These are phyloP conservation scores for Aspergillus sojae DNA, from an alignment of 2,329 filamentous ascomycete genomes.

Conservation along the genomic window DNA sequence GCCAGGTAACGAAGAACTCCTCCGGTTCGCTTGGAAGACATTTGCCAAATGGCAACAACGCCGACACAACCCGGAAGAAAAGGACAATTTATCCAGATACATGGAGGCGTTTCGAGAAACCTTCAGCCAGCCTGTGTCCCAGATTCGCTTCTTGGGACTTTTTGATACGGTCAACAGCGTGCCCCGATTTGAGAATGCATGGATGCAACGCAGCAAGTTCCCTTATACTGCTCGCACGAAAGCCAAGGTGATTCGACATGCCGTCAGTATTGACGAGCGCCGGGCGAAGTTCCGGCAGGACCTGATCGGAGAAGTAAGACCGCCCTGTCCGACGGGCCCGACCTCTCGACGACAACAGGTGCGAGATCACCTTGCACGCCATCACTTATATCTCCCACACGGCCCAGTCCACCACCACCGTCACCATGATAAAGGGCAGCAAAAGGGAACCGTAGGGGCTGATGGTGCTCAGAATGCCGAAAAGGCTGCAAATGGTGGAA, in stretches of 20 bases:
- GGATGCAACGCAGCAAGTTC: slow-evolving; percentile 77
- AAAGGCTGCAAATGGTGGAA: too few relatives aligned
- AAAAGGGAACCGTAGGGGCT: too few relatives aligned
- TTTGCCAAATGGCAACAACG: slow-evolving; percentile 48
- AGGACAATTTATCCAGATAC: slow-evolving; percentile 64
- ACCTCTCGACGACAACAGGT: background rate
- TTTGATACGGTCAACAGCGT: slow-evolving; percentile 84
- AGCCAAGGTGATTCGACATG: slow-evolving; percentile 59
- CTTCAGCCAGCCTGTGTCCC: slow-evolving; percentile 72
- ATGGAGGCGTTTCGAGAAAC: slow-evolving; percentile 81
- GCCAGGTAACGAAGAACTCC: slow-evolving; percentile 83
- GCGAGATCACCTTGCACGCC: background rate
- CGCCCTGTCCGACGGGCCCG: slow-evolving; percentile 28
- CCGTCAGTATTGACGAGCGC: slow-evolving; percentile 60
- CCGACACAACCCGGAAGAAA: slow-evolving; percentile 26
- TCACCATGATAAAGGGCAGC: background rate
- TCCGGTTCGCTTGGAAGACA: slow-evolving; percentile 75
- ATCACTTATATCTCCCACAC: background rate
- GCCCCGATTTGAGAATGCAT: slow-evolving; percentile 70
- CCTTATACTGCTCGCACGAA: slow-evolving; percentile 60
- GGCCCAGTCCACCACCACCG: too few relatives aligned
- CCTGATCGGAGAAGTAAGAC: slow-evolving; percentile 52
- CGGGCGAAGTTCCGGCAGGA: slow-evolving; percentile 62
- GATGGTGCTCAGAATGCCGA: too few relatives aligned
- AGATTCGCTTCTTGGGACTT: slow-evolving; percentile 74